Evolutionary conservation across 1,139 yeast species (phyloP).

Genomic region (Wickerhamiella pararugosa): DNA sequence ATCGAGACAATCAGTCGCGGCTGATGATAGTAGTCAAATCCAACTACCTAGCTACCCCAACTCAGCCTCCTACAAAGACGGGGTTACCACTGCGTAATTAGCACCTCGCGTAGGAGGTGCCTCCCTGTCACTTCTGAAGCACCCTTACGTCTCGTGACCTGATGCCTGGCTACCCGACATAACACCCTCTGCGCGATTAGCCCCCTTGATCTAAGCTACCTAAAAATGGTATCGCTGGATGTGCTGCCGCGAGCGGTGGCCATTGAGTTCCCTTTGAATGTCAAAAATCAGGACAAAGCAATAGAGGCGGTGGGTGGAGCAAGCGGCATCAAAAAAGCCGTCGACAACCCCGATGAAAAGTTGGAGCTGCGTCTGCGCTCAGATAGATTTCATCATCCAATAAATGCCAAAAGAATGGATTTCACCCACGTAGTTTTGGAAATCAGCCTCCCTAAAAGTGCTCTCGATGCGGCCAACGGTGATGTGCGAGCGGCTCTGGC

Average conservation of each 20-base stretch:
- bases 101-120: too few species aligned
- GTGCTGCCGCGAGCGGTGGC: conserved; percentile 59
- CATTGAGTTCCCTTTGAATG: conserved; percentile 68
- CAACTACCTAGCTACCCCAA: too few species aligned
- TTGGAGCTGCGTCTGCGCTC: conserved; percentile 52
- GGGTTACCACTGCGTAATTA: too few species aligned
- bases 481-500: conserved; percentile 39
- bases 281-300: conserved; percentile 48
- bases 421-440: conserved; percentile 48
- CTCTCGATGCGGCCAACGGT: conserved; percentile 34
- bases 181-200: too few species aligned
- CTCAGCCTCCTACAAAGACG: too few species aligned
- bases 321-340: conserved; percentile 25
- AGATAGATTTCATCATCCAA: conserved; percentile 74
- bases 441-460: conserved; percentile 51
- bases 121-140: too few species aligned
- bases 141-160: too few species aligned
- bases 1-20: too few species aligned
- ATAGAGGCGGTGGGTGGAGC: conserved; percentile 67
- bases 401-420: conserved; percentile 32
- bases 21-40: too few species aligned
- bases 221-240: conserved; percentile 7
- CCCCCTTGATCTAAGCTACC: too few species aligned
- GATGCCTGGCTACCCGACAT: too few species aligned
- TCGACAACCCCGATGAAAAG: conserved; percentile 21